These are phyloP conservation scores for Volvariella volvacea DNA, from an alignment of 1,284 basidiomycete genomes.

Conservation along the genomic window DNA sequence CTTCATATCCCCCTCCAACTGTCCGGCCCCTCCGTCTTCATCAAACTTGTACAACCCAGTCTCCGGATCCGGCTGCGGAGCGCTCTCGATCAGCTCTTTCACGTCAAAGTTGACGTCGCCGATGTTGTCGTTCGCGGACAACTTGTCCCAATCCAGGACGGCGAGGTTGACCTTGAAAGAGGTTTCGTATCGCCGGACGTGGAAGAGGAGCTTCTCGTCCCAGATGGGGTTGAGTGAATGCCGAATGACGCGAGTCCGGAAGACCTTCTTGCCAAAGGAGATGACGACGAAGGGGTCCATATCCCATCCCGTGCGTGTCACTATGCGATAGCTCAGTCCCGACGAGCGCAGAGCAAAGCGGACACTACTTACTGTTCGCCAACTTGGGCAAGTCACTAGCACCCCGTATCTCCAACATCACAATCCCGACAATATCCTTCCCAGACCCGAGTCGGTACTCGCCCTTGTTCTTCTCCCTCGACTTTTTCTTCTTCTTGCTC, in stretches of 20 bases:
- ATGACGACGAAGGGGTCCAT: conserved; percentile 98
- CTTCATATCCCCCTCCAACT: conserved; percentile 51
- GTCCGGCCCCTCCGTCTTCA: conserved; percentile 26
- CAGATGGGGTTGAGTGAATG: conserved; percentile 88
- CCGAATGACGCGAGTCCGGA: conserved; percentile 85
- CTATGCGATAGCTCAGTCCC: conserved; percentile 26
- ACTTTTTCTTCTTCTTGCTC: conserved; percentile 22
- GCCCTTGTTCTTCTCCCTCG: conserved; percentile 26
- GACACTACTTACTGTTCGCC: conserved; percentile 67
- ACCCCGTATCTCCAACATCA: conserved; percentile 70
- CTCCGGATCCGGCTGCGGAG: conserved; percentile 64
- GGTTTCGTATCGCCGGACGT: conserved; percentile 85
- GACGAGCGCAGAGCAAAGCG: neutral
- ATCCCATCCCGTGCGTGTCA: conserved; percentile 84
- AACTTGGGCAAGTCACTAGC: conserved; percentile 83
- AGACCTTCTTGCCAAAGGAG: conserved; percentile 96
- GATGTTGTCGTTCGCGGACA: conserved; percentile 83
- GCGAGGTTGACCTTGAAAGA: conserved; percentile 73
- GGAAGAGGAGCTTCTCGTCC: conserved; percentile 96
- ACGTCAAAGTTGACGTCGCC: conserved; percentile 73
- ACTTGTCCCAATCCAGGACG: conserved; percentile 93
- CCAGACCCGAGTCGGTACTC: conserved; percentile 62
- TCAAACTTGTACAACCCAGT: conserved; percentile 69
- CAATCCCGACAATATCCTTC: conserved; percentile 86
- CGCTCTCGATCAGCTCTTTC: conserved; percentile 61